Evolutionary conservation across 768 basidiomycete genomes (phyloP).

Genomic region (Boletus reticuloceps): DNA sequence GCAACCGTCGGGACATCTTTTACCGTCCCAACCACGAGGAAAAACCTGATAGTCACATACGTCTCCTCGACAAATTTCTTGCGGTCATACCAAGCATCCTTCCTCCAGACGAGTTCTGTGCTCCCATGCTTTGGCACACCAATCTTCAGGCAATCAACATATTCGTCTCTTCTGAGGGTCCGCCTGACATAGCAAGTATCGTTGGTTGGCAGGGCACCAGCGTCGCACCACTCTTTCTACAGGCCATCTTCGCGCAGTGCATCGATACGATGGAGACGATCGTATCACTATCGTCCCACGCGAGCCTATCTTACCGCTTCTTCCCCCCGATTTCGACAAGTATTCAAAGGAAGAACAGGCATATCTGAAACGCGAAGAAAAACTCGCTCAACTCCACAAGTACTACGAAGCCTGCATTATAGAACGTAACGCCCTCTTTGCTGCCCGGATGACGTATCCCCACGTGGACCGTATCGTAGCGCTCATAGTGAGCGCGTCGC

Average conservation of each 20-base stretch:
- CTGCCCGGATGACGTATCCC: neutral
- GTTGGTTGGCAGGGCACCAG: conserved; percentile 9
- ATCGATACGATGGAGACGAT: conserved; percentile 2
- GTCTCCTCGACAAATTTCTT: too few relatives aligned
- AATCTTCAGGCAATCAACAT: too few relatives aligned
- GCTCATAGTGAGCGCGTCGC: conserved; percentile 1
- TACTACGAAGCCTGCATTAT: neutral
- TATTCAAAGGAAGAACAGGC: neutral
- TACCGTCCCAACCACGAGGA: too few relatives aligned
- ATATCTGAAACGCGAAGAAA: neutral
- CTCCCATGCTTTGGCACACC: too few relatives aligned
- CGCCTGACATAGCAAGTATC: too few relatives aligned
- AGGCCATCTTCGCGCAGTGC: conserved; percentile 1
- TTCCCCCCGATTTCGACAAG: neutral
- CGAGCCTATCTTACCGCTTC: neutral
- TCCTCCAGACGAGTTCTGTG: too few relatives aligned
- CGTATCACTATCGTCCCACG: conserved; percentile 1
- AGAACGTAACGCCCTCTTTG: neutral
- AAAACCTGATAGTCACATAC: too few relatives aligned
- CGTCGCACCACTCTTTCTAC: conserved; percentile 2
- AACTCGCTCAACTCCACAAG: conserved; percentile 2
- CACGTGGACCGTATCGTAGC: neutral
- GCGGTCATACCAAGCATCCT: too few relatives aligned
- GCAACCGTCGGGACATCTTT: too few relatives aligned
- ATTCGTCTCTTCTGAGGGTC: too few relatives aligned